Evolutionary conservation across 2,329 filamentous ascomycete genomes (phyloP).

Genomic region (Sphaerulina musiva): DNA sequence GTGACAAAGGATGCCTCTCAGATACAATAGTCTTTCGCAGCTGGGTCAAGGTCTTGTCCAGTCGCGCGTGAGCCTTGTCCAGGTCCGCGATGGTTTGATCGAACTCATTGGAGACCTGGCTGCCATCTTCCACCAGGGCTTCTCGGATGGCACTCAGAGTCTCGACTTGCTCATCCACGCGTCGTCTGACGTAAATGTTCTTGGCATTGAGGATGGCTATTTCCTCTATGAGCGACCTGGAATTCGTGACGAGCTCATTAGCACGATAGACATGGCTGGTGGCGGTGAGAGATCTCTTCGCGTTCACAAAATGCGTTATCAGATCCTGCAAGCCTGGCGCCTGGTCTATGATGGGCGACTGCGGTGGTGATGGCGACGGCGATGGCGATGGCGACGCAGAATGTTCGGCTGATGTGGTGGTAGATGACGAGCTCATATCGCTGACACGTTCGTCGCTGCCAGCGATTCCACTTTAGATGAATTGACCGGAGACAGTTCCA

Average conservation of each 20-base stretch:
- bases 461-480: background rate
- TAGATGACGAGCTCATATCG: conserved; percentile 5
- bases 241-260: conserved; percentile 74
- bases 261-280: conserved; percentile 75
- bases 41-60: conserved; percentile 60
- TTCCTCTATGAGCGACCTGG: conserved; percentile 70
- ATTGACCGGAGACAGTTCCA: background rate
- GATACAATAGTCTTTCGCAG: conserved; percentile 61
- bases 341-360: conserved; percentile 39
- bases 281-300: conserved; percentile 80
- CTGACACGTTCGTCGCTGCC: background rate
- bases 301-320: conserved; percentile 74
- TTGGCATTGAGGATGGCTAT: conserved; percentile 61
- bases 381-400: conserved; percentile 25
- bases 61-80: conserved; percentile 58
- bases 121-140: conserved; percentile 39
- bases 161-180: conserved; percentile 41
- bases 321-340: conserved; percentile 62
- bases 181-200: conserved; percentile 39
- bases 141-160: conserved; percentile 40
- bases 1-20: conserved; percentile 52
- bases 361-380: conserved; percentile 35
- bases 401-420: background rate
- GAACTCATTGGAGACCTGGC: conserved; percentile 41
- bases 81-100: conserved; percentile 41